Evolutionary conservation across 2,329 filamentous ascomycete species (phyloP), one percentile per base, ranked within the genome.

Genomic region (Cercospora sojina): DNA sequence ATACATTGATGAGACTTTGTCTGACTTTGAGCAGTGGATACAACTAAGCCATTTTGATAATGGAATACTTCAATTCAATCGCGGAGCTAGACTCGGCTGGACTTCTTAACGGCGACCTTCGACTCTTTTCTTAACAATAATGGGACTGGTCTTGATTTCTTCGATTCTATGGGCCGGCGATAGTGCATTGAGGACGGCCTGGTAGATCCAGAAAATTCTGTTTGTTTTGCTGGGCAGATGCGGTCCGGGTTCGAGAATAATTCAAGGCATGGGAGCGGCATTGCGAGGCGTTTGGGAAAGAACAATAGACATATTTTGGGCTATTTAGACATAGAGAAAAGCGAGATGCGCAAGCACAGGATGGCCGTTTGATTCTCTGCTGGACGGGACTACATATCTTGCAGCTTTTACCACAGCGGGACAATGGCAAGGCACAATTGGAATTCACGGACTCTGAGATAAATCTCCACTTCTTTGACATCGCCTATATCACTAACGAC

Each of bases 1-100:
- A 12, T 12, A 13, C 27, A 16, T 20, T 23, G 16, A 20, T 35
- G 16, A 20, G 27, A 57, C 9, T 13, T 32, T 43, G 55, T 66
- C 67, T 74, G 72, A 72, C 71, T 69, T 47, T 20, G 41, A 18
- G 53, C 57, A 70, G 66, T 32, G 68, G 68, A 62, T 70, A 69
- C 70, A 69, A 70, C 64, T 69, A 59, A n/a, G 23, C 58, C 59
- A 63, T 66, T 59, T 27, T 38, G 56, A 51, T 23, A 67, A 64
- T 67, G 61, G 61, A 41, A 1, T 6, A 49, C 12, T 27, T 16
- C 18, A 1, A 31, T 59, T 58, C 43, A 2, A 18, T 31, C 25
- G 16, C 43, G 59, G 64, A 69, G 68, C 69, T 29, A 64, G 71
- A 25, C 70, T 71, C 64, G 61, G 55, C 31, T 62, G 53, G 51